These are phyloP conservation scores for Quercus mongolica DNA, from an alignment of 306 rosid genomes.

Conservation along the genomic window DNA sequence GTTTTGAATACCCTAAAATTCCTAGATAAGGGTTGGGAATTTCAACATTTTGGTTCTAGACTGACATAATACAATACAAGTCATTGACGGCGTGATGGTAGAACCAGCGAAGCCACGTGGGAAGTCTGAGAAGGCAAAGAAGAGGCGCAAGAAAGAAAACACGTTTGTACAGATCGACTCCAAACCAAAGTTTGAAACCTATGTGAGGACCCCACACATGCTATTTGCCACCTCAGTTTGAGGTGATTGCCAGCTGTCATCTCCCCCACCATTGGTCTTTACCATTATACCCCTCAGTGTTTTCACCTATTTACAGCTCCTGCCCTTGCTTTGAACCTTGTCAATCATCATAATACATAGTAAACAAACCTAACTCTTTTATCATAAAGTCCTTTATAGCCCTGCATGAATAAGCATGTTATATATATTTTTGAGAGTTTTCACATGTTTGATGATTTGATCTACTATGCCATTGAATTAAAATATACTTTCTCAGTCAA, in stretches of 20 bases:
- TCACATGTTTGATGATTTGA: too few relatives aligned
- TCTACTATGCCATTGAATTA: too few relatives aligned
- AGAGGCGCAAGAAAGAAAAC: not conserved
- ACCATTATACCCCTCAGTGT: constrained; percentile 22
- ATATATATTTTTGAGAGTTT: too few relatives aligned
- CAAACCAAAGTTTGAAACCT: constrained; percentile 21
- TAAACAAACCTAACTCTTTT: constrained; percentile 14
- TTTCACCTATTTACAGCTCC: constrained; percentile 21
- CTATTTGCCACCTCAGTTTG: constrained; percentile 38
- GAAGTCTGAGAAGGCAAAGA: constrained; percentile 20
- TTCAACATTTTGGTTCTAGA: not conserved
- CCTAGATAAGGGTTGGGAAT: too few relatives aligned
- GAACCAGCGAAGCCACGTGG: constrained; percentile 74
- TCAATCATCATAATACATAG: constrained; percentile 14
- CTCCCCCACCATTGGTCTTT: constrained; percentile 15
- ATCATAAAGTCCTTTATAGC: constrained; percentile 1
- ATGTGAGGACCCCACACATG: constrained; percentile 33
- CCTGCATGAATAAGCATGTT: not conserved
- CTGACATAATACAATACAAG: not conserved
- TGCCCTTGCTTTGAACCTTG: constrained; percentile 23
- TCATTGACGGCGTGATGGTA: constrained; percentile 30
- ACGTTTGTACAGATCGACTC: not conserved
- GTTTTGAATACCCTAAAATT: too few relatives aligned
- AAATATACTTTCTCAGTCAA: too few relatives aligned
- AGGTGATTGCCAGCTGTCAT: constrained; percentile 58